These are phyloP conservation scores for Fomitopsis serialis DNA, from an alignment of 768 basidiomycete genomes.

Conservation along the genomic window DNA sequence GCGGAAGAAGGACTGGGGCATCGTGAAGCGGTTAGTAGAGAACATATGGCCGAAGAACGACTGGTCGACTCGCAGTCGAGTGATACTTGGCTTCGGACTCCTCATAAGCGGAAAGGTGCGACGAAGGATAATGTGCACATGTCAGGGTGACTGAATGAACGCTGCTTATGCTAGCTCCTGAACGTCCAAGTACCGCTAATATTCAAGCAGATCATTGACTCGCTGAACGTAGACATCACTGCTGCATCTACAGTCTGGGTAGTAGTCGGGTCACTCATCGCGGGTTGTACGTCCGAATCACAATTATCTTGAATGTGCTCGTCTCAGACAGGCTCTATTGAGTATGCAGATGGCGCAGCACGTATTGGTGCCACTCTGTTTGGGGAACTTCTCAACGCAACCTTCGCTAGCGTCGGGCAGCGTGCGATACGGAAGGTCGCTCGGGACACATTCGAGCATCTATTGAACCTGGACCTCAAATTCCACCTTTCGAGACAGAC, in stretches of 20 bases:
- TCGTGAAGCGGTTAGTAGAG: slow-evolving; percentile 73
- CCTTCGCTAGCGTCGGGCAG: slow-evolving; percentile 95
- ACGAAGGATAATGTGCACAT: neutral
- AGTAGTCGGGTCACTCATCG: slow-evolving; percentile 81
- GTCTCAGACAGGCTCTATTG: neutral
- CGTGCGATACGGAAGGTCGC: slow-evolving; percentile 92
- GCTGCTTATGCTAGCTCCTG: slow-evolving; percentile 41
- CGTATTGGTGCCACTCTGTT: slow-evolving; percentile 87
- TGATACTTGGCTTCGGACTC: slow-evolving; percentile 75
- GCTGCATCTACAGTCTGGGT: slow-evolving; percentile 80
- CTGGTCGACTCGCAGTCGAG: slow-evolving; percentile 75
- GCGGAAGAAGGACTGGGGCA: slow-evolving; percentile 78
- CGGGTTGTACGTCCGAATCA: slow-evolving; percentile 69
- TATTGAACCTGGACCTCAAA: slow-evolving; percentile 83
- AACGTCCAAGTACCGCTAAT: slow-evolving; percentile 98
- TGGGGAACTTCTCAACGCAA: slow-evolving; percentile 88
- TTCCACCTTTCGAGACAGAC: slow-evolving; percentile 95
- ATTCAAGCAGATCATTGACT: slow-evolving; percentile 89
- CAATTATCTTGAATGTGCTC: neutral
- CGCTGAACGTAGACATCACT: slow-evolving; percentile 80
- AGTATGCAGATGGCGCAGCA: slow-evolving; percentile 74
- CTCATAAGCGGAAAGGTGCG: slow-evolving; percentile 82
- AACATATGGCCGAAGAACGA: slow-evolving; percentile 93
- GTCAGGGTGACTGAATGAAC: neutral
- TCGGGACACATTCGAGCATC: slow-evolving; percentile 90